A percentile compares a stretch with the other conserved stretches of the same genome.
Evolutionary conservation across 306 rosid genomes (phyloP).

Genomic region (Prunus persica): DNA sequence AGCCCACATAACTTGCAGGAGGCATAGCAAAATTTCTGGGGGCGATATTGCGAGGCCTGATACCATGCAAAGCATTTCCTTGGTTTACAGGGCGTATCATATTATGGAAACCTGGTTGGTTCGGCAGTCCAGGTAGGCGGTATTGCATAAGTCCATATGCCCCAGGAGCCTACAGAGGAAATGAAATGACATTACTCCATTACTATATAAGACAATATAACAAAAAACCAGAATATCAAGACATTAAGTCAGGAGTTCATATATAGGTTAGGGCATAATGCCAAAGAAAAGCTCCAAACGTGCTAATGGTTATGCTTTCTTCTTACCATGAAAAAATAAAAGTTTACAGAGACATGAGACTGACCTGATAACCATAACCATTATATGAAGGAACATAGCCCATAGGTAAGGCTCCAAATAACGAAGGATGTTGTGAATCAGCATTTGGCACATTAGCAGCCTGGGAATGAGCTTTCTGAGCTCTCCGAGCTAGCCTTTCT

Average conservation of each 20-base stretch:
- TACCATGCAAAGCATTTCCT: constrained; percentile 68
- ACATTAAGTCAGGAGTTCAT: neutral
- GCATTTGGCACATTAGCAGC: constrained; percentile 56
- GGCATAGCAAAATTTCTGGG: constrained; percentile 72
- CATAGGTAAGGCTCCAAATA: constrained; percentile 91
- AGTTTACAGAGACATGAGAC: constrained; percentile 1
- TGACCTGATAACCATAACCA: constrained; percentile 96
- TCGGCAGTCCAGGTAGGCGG: constrained; percentile 87
- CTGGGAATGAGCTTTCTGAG: constrained; percentile 91
- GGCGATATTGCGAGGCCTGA: constrained; percentile 54
- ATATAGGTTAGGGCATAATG: neutral
- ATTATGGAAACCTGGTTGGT: constrained; percentile 85
- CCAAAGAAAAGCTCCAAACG: constrained; percentile 5
- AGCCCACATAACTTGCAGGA: constrained; percentile 67
- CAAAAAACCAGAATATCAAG: neutral
- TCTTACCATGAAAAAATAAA: neutral
- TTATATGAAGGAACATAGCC: constrained; percentile 87
- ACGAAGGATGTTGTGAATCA: constrained; percentile 81
- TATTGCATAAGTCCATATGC: constrained; percentile 83
- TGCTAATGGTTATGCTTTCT: constrained; percentile 2
- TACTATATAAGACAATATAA: neutral
- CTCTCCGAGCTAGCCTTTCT: constrained; percentile 97
- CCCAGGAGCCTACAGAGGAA: constrained; percentile 69
- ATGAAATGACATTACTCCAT: constrained; percentile 19
- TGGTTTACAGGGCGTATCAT: constrained; percentile 81